Conservation (phyloP, 805 yeast genomes). For the Starmerella tilneyi region DNA sequence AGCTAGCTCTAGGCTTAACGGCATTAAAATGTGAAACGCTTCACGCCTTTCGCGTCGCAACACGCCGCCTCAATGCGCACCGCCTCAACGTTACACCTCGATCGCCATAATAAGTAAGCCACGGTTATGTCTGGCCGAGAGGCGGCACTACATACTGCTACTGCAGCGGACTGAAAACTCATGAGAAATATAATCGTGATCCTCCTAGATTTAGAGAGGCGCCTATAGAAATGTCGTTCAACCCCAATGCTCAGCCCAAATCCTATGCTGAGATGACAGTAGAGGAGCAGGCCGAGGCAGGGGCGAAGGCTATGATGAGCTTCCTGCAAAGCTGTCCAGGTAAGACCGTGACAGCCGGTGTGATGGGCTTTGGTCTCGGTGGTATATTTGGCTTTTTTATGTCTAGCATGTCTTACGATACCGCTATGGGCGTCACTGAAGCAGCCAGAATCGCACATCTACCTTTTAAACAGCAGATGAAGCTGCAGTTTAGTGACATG, state of each 20-base stretch:
- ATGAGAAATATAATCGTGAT: not conserved
- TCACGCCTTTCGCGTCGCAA: no score
- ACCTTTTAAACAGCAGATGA: conserved; percentile 89
- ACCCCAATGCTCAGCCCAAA: conserved; percentile 28
- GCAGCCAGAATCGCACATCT: conserved; percentile 59
- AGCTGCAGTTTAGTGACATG: conserved; percentile 84
- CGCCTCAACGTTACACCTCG: no score
- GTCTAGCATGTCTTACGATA: conserved; percentile 70
- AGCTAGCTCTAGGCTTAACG: no score
- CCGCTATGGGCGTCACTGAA: conserved; percentile 49
- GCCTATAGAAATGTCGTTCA: conserved; percentile 16
- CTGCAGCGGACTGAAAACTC: no score
- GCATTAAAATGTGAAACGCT: no score
- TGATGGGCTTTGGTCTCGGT: conserved; percentile 86
- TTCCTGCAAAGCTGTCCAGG: conserved; percentile 93
- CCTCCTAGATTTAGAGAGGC: not conserved
- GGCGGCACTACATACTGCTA: no score
- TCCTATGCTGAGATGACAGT: conserved; percentile 64
- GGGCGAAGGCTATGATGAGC: conserved; percentile 71
- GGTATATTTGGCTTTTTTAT: conserved; percentile 92
- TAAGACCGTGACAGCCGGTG: conserved; percentile 83
- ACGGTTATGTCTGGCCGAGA: no score
- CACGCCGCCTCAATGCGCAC: no score
- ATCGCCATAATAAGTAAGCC: no score
- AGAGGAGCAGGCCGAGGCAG: conserved; percentile 87